Conservation (phyloP, 1,139 yeast genomes). For the Candida tetrigidarum region DNA sequence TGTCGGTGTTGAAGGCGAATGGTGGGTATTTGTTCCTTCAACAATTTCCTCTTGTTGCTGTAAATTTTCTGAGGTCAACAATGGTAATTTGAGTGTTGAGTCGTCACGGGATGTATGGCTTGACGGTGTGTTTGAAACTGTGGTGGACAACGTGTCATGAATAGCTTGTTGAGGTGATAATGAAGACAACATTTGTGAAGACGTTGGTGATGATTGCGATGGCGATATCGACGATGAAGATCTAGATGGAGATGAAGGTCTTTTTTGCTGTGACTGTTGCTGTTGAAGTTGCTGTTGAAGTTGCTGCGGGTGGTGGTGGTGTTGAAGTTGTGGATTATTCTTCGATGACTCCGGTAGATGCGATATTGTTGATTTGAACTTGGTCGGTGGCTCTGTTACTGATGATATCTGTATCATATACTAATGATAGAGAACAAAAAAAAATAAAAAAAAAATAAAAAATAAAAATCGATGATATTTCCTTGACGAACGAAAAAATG, state of each 20-base stretch:
- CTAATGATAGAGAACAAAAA: not conserved
- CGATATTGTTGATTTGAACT: conserved; percentile 3
- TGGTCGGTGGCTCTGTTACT: conserved; percentile 2
- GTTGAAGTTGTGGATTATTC: not conserved
- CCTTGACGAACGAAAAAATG: not conserved
- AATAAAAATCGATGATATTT: not conserved
- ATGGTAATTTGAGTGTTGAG: conserved; percentile 12
- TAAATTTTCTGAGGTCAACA: conserved; percentile 14
- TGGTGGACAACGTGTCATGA: not conserved
- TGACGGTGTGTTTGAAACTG: conserved; percentile 4
- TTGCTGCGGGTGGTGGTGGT: no score
- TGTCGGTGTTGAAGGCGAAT: conserved; percentile 35
- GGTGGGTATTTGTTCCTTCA: conserved; percentile 1
- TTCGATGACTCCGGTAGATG: not conserved
- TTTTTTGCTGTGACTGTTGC: conserved; percentile 3
- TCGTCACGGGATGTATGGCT: conserved; percentile 5
- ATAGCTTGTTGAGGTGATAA: conserved; percentile 1
- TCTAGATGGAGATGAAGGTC: conserved; percentile 1
- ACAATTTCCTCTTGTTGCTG: conserved; percentile 10
- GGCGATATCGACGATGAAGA: not conserved
- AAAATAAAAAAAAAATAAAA: not conserved
- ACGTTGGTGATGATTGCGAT: not conserved
- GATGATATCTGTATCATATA: conserved; percentile 14
- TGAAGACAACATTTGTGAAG: conserved; percentile 1
- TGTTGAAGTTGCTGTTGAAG: no score